Evolutionary conservation across 129 eudicot species (phyloP), one percentile per base, ranked within the genome.

Genomic region (Lactuca sativa): DNA sequence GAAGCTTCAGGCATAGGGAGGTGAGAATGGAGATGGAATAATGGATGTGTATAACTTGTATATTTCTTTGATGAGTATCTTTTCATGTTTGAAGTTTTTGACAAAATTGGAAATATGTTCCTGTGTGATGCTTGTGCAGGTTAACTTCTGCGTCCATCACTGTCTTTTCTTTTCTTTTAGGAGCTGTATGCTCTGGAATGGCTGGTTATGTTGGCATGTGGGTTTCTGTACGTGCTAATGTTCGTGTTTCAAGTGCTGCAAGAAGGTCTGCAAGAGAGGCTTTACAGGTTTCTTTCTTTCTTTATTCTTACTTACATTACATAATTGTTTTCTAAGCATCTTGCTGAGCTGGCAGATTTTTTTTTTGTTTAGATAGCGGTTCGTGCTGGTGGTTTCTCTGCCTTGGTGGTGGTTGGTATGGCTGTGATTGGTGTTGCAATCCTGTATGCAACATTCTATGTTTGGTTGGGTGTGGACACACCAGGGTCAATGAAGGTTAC

Each of bases 151-250:
- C 98, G 18, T 87, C 62, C 69, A 87, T 93, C 64, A 93, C 98
- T 34, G 98, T 89, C 21, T 77, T 80, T 73, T 77, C 98, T 62
- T 93, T 93, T 82, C 88, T 93, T 54, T 77, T 93, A 51, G 98
- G 98, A 74, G 98, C 98, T 44, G 55, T 93, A 37, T 93, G 98
- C 71, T 93, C 98, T 67, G 98, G 98, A 77, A 59, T 89, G 70
- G 98, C 98, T 82, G 98, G 98, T 34, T 93, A 86, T 85, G 98
- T 93, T 66, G 98, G 98, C 67, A 93, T 93, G 98, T 93, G 98
- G 98, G 98, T 93, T 47, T 93, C 98, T 57, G 97, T 93, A 36
- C 90, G 98, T 70, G 98, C 98, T 33, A 93, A 93, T 82, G 98
- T 93, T 62, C 83, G 98, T 59, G 98, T 93, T 48, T 86, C 98